Evolutionary conservation across 1,284 basidiomycete species (phyloP).

Genomic region (Cutaneotrichosporon daszewskae): DNA sequence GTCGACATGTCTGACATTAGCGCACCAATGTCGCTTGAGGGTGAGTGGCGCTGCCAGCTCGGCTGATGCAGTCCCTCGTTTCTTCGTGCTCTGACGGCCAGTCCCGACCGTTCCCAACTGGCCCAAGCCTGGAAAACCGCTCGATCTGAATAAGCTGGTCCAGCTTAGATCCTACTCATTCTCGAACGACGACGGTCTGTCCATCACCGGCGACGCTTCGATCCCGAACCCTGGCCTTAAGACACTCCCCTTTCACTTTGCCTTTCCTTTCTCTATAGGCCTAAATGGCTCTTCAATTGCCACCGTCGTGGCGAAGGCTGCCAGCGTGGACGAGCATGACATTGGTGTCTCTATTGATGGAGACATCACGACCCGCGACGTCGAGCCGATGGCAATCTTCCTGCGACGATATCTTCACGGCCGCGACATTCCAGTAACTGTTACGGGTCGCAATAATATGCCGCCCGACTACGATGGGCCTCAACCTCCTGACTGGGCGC

Average conservation of each 20-base stretch:
- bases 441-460: constrained; percentile 26
- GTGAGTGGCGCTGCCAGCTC: too few relatives aligned
- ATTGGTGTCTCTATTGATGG: constrained; percentile 33
- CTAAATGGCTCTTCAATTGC: constrained; percentile 31
- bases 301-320: constrained; percentile 24
- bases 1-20: too few relatives aligned
- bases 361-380: constrained; percentile 21
- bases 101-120: constrained; percentile 40
- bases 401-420: constrained; percentile 40
- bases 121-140: constrained; percentile 32
- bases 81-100: constrained; percentile 17
- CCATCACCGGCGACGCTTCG: constrained; percentile 30
- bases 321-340: constrained; percentile 10
- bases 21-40: constrained; percentile 17
- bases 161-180: constrained; percentile 36
- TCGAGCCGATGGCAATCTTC: constrained; percentile 28
- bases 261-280: constrained; percentile 39
- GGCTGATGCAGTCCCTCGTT: constrained; percentile 6
- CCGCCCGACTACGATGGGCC: background rate
- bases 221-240: constrained; percentile 29
- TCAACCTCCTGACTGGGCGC: constrained; percentile 33
- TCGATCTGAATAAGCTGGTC: constrained; percentile 38
- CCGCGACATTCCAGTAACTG: constrained; percentile 32
- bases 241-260: constrained; percentile 37
- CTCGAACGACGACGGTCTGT: constrained; percentile 16